A percentile compares a stretch with the other conserved stretches of the same genome.
These are phyloP conservation scores for Purshia tridentata DNA, from an alignment of 306 rosid genomes.

Conservation along the genomic window DNA sequence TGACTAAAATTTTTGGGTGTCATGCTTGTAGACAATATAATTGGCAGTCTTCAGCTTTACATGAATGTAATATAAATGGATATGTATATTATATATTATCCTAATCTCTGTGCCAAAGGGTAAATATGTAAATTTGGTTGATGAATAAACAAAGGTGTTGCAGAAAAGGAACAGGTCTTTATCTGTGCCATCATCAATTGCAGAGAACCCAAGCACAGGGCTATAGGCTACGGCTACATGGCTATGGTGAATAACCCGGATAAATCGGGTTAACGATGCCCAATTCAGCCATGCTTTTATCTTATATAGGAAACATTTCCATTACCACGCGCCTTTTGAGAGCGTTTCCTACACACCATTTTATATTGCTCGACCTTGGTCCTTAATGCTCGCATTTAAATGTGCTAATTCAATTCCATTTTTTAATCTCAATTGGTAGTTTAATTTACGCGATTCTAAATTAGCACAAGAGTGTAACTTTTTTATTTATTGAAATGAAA, in stretches of 20 bases:
- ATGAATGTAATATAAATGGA: too few relatives aligned
- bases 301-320: constrained; percentile 11
- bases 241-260: constrained; percentile 50
- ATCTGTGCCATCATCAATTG: constrained; percentile 35
- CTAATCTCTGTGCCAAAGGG: constrained; percentile 6
- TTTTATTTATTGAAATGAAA: too few relatives aligned
- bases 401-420: too few relatives aligned
- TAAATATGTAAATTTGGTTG: background rate
- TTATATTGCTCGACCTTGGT: background rate
- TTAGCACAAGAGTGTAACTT: too few relatives aligned
- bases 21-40: constrained; percentile 13
- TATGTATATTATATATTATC: background rate
- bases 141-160: constrained; percentile 24
- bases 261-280: constrained; percentile 62
- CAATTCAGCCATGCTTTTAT: constrained; percentile 35
- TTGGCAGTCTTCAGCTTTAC: constrained; percentile 10
- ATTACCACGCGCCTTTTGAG: constrained; percentile 41
- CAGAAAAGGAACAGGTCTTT: constrained; percentile 35
- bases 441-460: too few relatives aligned
- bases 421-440: too few relatives aligned
- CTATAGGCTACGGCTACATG: background rate
- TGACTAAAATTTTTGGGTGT: background rate
- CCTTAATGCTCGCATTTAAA: too few relatives aligned
- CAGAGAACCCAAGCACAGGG: constrained; percentile 20
- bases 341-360: background rate